These are phyloP conservation scores for Candida sphagnicola DNA, from an alignment of 805 yeast genomes.

Conservation along the genomic window DNA sequence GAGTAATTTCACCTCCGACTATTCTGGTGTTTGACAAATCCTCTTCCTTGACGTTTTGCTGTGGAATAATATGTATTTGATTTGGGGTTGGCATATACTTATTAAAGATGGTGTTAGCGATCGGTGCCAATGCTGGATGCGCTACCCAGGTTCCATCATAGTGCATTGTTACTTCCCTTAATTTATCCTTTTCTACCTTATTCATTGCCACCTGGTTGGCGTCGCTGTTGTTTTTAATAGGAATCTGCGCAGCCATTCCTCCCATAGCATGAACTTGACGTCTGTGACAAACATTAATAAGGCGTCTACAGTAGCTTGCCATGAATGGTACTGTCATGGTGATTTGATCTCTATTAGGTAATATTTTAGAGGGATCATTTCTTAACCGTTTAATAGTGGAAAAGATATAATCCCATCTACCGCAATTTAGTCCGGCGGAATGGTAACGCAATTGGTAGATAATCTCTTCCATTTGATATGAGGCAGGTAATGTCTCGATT, in stretches of 20 bases:
- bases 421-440: conserved; percentile 64
- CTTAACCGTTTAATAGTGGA: conserved; percentile 16
- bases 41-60: conserved; percentile 9
- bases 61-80: conserved; percentile 14
- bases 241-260: conserved; percentile 23
- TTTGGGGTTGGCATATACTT: conserved; percentile 19
- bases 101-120: conserved; percentile 16
- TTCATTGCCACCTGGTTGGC: conserved; percentile 15
- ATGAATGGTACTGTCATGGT: conserved; percentile 19
- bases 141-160: conserved; percentile 23
- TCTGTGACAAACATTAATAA: conserved; percentile 16
- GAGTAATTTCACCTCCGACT: conserved; percentile 11
- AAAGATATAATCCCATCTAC: conserved; percentile 29
- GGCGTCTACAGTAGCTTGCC: conserved; percentile 13
- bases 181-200: conserved; percentile 15
- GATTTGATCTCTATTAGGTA: conserved; percentile 17
- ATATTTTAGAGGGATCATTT: conserved; percentile 14
- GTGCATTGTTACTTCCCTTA: conserved; percentile 18
- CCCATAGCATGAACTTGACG: conserved; percentile 22
- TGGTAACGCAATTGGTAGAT: conserved; percentile 64
- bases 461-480: conserved; percentile 22
- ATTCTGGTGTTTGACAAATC: conserved; percentile 14
- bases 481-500: conserved; percentile 20
- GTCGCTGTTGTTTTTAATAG: conserved; percentile 15
- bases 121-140: conserved; percentile 17